Percentiles rank a stretch among this genome's conserved stretches.
Conservation (phyloP, 345 rosid genomes). For the Eucalyptus grandis region DNA sequence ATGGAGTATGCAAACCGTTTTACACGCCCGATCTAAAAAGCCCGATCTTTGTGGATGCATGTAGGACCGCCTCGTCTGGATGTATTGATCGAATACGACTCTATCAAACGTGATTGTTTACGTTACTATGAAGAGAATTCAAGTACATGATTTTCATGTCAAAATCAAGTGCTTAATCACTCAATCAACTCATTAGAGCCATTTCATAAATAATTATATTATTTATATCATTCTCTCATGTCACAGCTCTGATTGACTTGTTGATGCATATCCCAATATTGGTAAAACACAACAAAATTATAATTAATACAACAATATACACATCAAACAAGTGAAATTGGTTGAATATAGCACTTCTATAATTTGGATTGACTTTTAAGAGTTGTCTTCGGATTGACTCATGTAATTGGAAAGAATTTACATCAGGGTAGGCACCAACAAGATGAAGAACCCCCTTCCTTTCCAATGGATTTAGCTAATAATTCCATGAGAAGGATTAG, state of each 20-base stretch:
- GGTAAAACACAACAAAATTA: background rate
- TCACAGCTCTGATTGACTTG: no score
- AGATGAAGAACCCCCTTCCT: background rate
- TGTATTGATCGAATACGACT: background rate
- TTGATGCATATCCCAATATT: background rate
- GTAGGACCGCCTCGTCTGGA: rapidly evolving
- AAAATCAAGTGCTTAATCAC: rapidly evolving
- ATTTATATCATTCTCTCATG: rapidly evolving
- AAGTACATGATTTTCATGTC: rapidly evolving
- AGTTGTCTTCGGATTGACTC: background rate
- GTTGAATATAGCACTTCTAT: background rate
- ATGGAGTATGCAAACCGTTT: background rate
- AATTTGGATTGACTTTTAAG: background rate
- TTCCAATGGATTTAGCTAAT: background rate
- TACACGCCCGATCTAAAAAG: background rate
- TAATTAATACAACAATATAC: background rate
- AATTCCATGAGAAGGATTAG: background rate
- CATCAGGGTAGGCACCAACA: background rate
- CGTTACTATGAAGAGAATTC: no score
- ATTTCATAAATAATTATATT: rapidly evolving
- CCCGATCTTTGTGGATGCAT: background rate
- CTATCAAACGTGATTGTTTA: rapidly evolving
- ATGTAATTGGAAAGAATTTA: background rate
- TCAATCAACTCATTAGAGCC: rapidly evolving
- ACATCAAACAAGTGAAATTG: rapidly evolving